These are phyloP conservation scores for Funneliformis mosseae DNA, from an alignment of 192 early-diverging fungal genomes.

Conservation along the genomic window DNA sequence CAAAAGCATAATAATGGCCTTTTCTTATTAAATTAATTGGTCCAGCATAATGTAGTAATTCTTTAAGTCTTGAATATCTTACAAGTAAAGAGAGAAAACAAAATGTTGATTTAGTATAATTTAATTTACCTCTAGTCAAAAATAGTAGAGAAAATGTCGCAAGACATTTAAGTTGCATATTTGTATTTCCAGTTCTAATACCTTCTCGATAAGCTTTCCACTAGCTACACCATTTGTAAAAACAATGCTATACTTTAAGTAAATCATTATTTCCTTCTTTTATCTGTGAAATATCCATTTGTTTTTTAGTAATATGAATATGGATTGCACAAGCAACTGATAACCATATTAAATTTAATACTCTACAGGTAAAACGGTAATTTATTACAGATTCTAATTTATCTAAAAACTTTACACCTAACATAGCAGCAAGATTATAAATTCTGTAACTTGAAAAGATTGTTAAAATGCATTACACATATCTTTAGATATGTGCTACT, in stretches of 20 bases:
- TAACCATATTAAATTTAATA: constrained; percentile 19
- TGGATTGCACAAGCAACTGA: background rate
- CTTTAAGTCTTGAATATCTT: background rate
- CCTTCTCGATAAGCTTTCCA: background rate
- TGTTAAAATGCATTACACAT: constrained; percentile 2
- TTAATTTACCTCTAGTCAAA: background rate
- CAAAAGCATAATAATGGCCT: constrained; percentile 10
- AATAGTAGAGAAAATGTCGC: constrained; percentile 8
- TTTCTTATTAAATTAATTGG: constrained; percentile 13
- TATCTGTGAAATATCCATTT: background rate
- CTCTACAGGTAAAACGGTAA: background rate
- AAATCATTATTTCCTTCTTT: background rate
- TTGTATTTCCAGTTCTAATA: background rate
- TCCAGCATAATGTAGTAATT: background rate
- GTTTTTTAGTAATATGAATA: constrained; percentile 4
- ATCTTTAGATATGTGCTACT: constrained; percentile 6
- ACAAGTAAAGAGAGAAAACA: background rate
- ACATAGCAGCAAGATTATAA: background rate
- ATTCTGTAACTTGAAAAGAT: constrained; percentile 20
- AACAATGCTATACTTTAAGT: constrained; percentile 9
- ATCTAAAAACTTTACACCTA: constrained; percentile 5
- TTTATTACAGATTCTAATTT: constrained; percentile 12
- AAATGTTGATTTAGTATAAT: background rate
- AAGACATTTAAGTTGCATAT: constrained; percentile 2
- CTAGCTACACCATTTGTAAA: background rate